These are phyloP conservation scores for Pleurozium schreberi DNA, from an alignment of 225 moss, liverwort and hornwort genomes.

Conservation along the genomic window DNA sequence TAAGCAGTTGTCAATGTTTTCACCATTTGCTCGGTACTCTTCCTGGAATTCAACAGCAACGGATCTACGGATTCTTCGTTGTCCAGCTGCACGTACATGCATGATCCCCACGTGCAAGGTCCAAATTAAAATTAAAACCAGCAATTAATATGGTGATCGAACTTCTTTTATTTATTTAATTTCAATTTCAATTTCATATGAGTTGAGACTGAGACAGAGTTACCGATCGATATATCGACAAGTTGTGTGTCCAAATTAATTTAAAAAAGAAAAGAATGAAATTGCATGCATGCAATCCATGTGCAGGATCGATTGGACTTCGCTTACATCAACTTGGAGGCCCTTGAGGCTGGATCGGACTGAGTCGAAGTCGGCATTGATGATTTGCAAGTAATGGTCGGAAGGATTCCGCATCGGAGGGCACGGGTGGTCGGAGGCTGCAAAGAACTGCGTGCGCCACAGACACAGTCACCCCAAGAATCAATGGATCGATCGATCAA, in stretches of 20 bases:
- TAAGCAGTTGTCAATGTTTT: conserved; percentile 8
- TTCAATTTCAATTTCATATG: neutral
- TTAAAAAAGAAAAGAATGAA: no score
- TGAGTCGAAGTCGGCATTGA: conserved; percentile 44
- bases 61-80: neutral
- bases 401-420: conserved; percentile 37
- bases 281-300: no score
- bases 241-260: neutral
- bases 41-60: conserved; percentile 3
- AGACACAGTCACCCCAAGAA: neutral
- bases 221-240: no score
- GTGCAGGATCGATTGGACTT: no score
- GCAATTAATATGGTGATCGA: no score
- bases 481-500: no score
- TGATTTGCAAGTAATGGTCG: conserved; percentile 36
- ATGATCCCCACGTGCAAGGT: neutral
- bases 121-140: neutral
- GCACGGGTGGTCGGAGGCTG: conserved; percentile 16
- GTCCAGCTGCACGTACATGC: neutral
- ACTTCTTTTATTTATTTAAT: no score
- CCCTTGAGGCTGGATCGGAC: conserved; percentile 16
- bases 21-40: conserved; percentile 16
- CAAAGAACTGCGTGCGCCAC: conserved; percentile 32
- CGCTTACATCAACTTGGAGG: neutral
- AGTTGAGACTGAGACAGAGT: neutral